Percentiles rank a stretch among this genome's conserved stretches.
phyloP scores from a whole-genome alignment of 805 yeast genomes.

The Clavispora santaluciae region DNA sequence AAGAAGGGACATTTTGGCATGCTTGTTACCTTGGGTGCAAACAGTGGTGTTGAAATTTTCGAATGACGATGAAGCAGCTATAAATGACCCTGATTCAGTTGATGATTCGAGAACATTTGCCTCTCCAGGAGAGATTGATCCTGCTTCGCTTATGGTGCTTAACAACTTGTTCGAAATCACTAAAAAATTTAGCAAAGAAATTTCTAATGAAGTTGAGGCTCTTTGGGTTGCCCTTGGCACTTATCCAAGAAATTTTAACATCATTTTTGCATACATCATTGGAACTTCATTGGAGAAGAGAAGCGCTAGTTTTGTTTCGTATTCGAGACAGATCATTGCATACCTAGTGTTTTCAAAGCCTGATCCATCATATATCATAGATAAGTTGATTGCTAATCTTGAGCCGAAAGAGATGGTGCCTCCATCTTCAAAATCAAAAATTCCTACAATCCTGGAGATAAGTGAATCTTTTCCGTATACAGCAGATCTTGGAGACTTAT shows the following conservation, averaged over 20 bases:
- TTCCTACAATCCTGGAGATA: slow-evolving; percentile 21
- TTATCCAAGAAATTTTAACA: slow-evolving; percentile 63
- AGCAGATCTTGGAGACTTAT: slow-evolving; percentile 64
- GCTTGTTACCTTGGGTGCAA: slow-evolving; percentile 90
- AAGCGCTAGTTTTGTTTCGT: slow-evolving; percentile 70
- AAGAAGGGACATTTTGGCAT: slow-evolving; percentile 73
- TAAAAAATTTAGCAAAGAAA: slow-evolving; percentile 62
- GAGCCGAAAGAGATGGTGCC: slow-evolving; percentile 93
- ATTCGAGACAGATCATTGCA: slow-evolving; percentile 75
- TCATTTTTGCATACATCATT: slow-evolving; percentile 66
- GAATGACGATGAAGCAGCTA: slow-evolving; percentile 5
- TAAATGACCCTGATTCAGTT: background rate
- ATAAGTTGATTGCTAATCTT: slow-evolving; percentile 61
- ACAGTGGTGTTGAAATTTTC: slow-evolving; percentile 55
- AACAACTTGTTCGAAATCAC: slow-evolving; percentile 82
- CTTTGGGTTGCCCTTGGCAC: slow-evolving; percentile 92
- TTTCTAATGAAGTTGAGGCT: slow-evolving; percentile 87
- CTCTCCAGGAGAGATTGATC: slow-evolving; percentile 16
- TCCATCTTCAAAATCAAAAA: slow-evolving; percentile 40
- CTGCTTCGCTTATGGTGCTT: slow-evolving; percentile 58
- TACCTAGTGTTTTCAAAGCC: slow-evolving; percentile 57
- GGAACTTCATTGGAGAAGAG: slow-evolving; percentile 63
- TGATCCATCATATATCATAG: slow-evolving; percentile 46
- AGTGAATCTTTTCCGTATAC: slow-evolving; percentile 57
- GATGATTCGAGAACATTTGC: background rate